These are phyloP conservation scores for Amoebophrya sp. DNA, from an alignment of 169 alveolate species.

Conservation along the genomic window DNA sequence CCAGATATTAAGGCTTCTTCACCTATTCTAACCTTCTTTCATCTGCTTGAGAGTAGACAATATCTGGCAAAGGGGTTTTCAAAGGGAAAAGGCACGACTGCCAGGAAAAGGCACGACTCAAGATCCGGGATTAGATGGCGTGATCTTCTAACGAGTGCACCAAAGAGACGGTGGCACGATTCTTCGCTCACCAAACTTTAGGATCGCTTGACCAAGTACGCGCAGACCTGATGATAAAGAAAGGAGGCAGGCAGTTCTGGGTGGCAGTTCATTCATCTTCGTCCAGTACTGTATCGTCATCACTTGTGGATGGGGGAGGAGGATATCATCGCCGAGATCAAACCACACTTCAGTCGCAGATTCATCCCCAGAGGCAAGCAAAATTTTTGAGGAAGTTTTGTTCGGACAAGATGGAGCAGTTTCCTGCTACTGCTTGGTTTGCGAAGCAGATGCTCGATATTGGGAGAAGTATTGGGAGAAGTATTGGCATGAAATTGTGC, in stretches of 20 bases:
- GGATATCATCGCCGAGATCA: neutral
- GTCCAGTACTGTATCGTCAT: neutral
- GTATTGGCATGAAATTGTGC: too few relatives aligned
- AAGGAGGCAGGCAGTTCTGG: neutral
- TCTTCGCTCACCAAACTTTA: neutral
- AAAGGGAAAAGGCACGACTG: too few relatives aligned
- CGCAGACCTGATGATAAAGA: neutral
- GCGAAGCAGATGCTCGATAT: neutral
- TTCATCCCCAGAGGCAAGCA: neutral
- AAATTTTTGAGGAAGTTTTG: neutral
- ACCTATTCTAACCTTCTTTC: too few relatives aligned
- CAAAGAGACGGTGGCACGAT: too few relatives aligned
- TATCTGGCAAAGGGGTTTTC: too few relatives aligned
- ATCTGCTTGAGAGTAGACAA: too few relatives aligned
- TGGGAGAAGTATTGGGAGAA: too few relatives aligned
- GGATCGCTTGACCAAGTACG: neutral
- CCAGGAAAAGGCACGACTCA: too few relatives aligned
- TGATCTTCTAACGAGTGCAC: too few relatives aligned
- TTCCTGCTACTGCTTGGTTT: neutral
- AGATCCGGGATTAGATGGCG: too few relatives aligned
- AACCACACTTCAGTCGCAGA: too few relatives aligned
- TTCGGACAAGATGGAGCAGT: neutral
- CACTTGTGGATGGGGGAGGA: neutral
- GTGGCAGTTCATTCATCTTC: neutral
- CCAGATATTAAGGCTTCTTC: too few relatives aligned